phyloP scores from a whole-genome alignment of 179 eudicot genomes.

The Silene noctiflora region DNA sequence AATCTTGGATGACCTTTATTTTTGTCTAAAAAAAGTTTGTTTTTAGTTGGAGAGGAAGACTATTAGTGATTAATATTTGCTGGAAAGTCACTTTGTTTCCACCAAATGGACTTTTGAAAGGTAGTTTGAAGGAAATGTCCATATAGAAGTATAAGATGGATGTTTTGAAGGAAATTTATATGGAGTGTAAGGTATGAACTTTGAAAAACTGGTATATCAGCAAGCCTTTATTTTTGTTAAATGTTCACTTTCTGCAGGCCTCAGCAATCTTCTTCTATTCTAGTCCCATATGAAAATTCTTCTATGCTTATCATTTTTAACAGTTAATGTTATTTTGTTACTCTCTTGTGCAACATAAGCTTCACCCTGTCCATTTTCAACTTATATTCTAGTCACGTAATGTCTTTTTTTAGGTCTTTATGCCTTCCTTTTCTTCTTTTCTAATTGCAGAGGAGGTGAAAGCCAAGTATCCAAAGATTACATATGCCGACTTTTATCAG shows the following conservation, averaged over 20 bases:
- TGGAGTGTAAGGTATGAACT: too few relatives aligned
- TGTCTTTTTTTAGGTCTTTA: background rate
- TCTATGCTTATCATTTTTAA: background rate
- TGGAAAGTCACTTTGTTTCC: too few relatives aligned
- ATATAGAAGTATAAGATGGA: too few relatives aligned
- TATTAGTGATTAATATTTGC: too few relatives aligned
- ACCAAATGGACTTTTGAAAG: too few relatives aligned
- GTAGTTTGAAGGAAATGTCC: too few relatives aligned
- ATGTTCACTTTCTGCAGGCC: background rate
- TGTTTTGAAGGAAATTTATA: too few relatives aligned
- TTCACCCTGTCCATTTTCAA: background rate
- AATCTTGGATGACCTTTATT: too few relatives aligned
- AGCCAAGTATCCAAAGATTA: conserved; percentile 71
- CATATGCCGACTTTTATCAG: conserved; percentile 99
- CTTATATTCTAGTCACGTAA: background rate
- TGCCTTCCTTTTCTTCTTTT: conserved; percentile 14
- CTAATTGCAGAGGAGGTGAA: conserved; percentile 74
- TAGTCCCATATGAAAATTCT: background rate
- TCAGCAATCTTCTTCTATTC: background rate
- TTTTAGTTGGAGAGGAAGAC: too few relatives aligned
- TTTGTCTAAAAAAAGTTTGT: too few relatives aligned
- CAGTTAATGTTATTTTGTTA: background rate
- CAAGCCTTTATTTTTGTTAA: too few relatives aligned
- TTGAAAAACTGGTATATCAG: too few relatives aligned
- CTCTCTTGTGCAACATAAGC: background rate